Base-by-base conservation (phyloP, 352 stramenopile genomes). In the Thalassiosira sp. region DNA sequence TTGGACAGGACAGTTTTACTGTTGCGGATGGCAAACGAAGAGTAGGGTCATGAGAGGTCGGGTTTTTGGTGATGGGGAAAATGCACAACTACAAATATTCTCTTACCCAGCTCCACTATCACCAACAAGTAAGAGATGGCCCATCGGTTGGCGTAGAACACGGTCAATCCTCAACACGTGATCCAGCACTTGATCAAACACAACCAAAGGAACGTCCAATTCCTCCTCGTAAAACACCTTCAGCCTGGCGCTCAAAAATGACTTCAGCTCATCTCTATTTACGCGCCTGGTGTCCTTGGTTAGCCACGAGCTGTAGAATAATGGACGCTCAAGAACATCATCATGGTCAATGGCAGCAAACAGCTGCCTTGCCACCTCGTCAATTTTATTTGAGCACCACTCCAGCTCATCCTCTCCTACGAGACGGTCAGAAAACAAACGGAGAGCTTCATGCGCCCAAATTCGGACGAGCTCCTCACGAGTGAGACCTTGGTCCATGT, bases 161-260 rank as follows among this genome's bases (percentile, higher is more conserved):
- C 97, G 90, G 20, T 95, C 98, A 54, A 99, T 97, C 27, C 97
- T 93, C 37, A 99, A 82, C 35, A 99, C 84, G 76, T 99, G 96
- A 22, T 96, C 94, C 5, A 99, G 80, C 0, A 96, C 97, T 76
- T 99, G 96, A 71, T 98, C 96, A 80, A 99, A 99, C 2, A 99
- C 89, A 28, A 99, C 96, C 97, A 99, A 84, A 46, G 96, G 97
- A 28, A 99, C 97, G 78, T 99, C 98, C 10, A 99, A 89, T 80
- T 99, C 97, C 87, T 99, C 98, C 82, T 99, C 97, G 76, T 99
- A 99, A 85, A 99, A 99, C 7, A 99, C 95, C 5, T 94, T 93
- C 40, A 99, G 91, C 18, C 97, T 91, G 11, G 96, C 96, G 88
- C 94, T 91, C 43, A 99, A 94, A 75, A 99, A 98, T 52, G 97